A percentile compares a stretch with the other conserved stretches of the same genome.
These are phyloP conservation scores for Fusarium brevicatenulatum DNA, from an alignment of 2,329 filamentous ascomycete species.

Conservation along the genomic window DNA sequence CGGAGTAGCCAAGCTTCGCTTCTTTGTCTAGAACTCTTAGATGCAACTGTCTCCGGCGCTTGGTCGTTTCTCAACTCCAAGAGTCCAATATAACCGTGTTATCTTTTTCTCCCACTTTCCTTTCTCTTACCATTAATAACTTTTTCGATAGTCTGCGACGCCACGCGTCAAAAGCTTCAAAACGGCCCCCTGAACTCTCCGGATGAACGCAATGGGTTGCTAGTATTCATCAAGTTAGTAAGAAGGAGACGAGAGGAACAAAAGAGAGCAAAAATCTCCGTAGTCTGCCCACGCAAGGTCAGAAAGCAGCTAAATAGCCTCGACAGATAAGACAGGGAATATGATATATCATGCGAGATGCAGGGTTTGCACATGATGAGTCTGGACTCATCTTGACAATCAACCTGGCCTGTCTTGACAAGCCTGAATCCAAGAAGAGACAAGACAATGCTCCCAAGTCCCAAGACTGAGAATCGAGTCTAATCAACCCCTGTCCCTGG, in stretches of 20 bases:
- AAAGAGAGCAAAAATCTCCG: slow-evolving; percentile 7
- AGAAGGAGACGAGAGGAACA: background rate
- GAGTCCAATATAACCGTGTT: background rate
- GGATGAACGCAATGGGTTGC: background rate
- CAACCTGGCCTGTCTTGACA: background rate
- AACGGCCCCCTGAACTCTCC: background rate
- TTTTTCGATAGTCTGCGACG: slow-evolving; percentile 21
- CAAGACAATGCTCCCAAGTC: slow-evolving; percentile 1
- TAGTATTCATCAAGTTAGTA: slow-evolving; percentile 14
- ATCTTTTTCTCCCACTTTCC: background rate
- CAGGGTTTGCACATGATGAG: background rate
- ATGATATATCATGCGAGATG: background rate
- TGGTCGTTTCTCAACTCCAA: background rate
- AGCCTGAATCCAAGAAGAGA: background rate
- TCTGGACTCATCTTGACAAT: slow-evolving; percentile 6
- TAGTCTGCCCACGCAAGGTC: background rate
- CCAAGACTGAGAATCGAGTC: slow-evolving; percentile 17
- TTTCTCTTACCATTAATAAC: background rate
- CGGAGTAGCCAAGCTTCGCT: background rate
- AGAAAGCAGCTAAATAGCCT: background rate
- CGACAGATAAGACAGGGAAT: background rate
- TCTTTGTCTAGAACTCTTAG: slow-evolving; percentile 10
- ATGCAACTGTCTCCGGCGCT: background rate
- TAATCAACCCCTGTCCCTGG: slow-evolving; percentile 9
- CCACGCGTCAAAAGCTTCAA: slow-evolving; percentile 10